phyloP scores from a whole-genome alignment of 225 moss, liverwort and hornwort species.

The Bryoerythrophyllum caledonicum region DNA sequence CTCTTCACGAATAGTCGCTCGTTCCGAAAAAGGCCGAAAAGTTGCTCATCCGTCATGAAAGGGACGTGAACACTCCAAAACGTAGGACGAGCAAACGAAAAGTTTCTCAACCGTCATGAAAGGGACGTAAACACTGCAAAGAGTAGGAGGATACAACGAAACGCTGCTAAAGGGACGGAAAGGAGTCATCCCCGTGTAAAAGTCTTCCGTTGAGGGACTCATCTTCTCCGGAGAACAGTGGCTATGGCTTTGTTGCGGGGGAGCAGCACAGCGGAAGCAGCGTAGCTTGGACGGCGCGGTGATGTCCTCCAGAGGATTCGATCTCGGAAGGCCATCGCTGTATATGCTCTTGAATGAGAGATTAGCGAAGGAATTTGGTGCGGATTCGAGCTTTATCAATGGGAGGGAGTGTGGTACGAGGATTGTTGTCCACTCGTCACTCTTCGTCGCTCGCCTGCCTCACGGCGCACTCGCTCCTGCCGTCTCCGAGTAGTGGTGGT shows the following conservation, averaged over 20 bases:
- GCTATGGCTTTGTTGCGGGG: not conserved
- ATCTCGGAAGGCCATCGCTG: not conserved
- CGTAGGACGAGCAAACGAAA: no score
- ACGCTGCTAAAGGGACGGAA: not conserved
- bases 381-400: constrained; percentile 23
- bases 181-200: not conserved
- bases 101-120: no score
- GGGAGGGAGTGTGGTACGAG: constrained; percentile 50
- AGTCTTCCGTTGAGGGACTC: not conserved
- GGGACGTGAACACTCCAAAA: no score
- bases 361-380: not conserved
- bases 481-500: constrained; percentile 16
- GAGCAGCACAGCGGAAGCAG: not conserved
- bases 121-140: not conserved
- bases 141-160: not conserved
- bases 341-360: constrained; percentile 9
- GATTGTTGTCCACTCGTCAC: constrained; percentile 35
- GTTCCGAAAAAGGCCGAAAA: no score
- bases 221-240: not conserved
- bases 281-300: not conserved
- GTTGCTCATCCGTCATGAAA: no score
- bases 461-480: constrained; percentile 35
- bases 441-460: constrained; percentile 25
- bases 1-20: no score
- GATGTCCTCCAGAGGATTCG: not conserved